Base-by-base conservation (phyloP, 1,284 basidiomycete genomes). In the Ustilago vetiveriae region DNA sequence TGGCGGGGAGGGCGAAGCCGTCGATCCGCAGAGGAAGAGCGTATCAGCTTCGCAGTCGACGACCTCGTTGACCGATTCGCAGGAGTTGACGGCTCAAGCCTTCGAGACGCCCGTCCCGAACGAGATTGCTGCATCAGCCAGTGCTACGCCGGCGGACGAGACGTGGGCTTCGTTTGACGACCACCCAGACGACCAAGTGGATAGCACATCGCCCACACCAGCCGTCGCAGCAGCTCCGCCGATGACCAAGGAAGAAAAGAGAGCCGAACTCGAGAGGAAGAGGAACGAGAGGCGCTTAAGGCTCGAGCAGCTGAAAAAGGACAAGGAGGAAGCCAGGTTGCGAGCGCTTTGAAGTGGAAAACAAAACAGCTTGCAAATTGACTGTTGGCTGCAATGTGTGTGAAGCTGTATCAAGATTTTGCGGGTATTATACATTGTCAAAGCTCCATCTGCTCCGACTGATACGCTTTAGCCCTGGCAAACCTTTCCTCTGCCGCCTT, bases 211-310 rank as follows among this genome's bases (percentile, higher is more conserved):
- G 11, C 35, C 69, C 3, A 53, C 56, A 16, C 23, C 68, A 27
- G 36, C 55, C 14, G 44, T 27, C 8, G 60, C 56, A 4, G 48
- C 30, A 14, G 36, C 41, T n/a, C n/a, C n/a, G 32, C 54, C 55
- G 10, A 16, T 75, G 62, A 63, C 57, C n/a, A 75, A 72, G 35
- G 76, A 79, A 30, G 75, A 79, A 30, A 74, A 72, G 55, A 63
- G 66, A 35, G 75, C 72, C 0, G 67, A 77, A 38, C 35, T 78
- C 47, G 73, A 75, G 52, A 46, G 67, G 17, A 70, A 77, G 60
- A 39, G 76, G 4, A 54, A 71, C 39, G 76, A 76, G 50, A 57
- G 73, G 16, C 45, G 59, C 24, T 39, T 57, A 42, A 37, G 66
- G 10, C 41, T 76, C 46, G 74, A 68, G 32, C 58, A 66, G 53